A percentile compares a stretch with the other conserved stretches of the same genome.
Evolutionary conservation across 2,329 filamentous ascomycete species (phyloP).

Genomic region (Apiospora sp.): DNA sequence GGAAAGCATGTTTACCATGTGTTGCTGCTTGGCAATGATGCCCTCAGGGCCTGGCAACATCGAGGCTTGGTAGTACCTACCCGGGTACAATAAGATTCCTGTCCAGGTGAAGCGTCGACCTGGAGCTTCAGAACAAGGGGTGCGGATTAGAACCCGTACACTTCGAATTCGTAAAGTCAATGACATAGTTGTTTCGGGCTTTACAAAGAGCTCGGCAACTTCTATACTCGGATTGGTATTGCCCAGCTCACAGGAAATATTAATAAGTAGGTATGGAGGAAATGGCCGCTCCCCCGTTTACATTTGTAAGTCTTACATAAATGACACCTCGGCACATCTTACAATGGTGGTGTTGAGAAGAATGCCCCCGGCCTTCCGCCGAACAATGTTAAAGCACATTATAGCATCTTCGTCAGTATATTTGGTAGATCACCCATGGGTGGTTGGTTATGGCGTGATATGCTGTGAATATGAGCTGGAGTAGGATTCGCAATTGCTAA

Average conservation of each 20-base stretch:
- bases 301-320: neutral
- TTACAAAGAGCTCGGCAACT: neutral
- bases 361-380: neutral
- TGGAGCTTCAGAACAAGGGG: neutral
- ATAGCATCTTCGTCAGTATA: neutral
- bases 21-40: neutral
- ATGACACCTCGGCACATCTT: neutral
- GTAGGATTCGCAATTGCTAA: neutral
- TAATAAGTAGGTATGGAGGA: neutral
- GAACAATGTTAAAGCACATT: neutral
- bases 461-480: neutral
- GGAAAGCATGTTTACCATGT: neutral
- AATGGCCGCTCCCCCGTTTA: neutral
- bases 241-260: neutral
- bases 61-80: neutral
- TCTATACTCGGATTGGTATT: neutral
- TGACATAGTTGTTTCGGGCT: neutral
- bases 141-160: neutral
- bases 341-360: neutral
- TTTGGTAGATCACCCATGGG: neutral
- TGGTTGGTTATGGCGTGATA: conserved; percentile 9
- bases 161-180: neutral
- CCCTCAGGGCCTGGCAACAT: too few species aligned
- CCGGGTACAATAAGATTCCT: neutral
- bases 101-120: neutral